Base-by-base conservation (phyloP, 2,329 filamentous ascomycete genomes). In the Colletotrichum sp. region DNA sequence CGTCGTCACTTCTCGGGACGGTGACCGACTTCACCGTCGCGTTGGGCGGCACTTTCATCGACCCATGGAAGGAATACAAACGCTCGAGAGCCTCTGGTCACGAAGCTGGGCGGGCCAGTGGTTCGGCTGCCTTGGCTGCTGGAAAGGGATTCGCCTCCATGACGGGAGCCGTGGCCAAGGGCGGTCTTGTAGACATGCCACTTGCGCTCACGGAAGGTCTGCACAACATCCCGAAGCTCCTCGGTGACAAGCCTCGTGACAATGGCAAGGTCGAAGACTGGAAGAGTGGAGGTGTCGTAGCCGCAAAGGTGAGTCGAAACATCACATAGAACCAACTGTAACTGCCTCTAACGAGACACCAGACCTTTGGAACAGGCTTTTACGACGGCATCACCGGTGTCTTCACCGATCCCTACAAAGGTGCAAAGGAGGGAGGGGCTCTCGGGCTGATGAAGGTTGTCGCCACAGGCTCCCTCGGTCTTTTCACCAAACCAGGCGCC, bases 121-220 rank as follows among this genome's bases (percentile, higher is more conserved):
- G 63, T 8, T 61, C 63, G 1, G 78, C 78, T 12, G 68, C 74
- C 12, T 32, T 69, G 34, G 74, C 75, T 24, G 64, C 65, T 2
- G 70, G 61, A 3, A 64, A 79, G 12, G 74, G 79, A 7, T 52
- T 84, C 2, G 80, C 79, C 9, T 80, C 80, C 15, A 77, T 83
- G 30, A 59, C 79, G 4, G 79, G 78, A 5, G 76, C 76, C 12
- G 79, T 81, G 43, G 79, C 79, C 69, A 85, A 85, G 70, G 84
- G 84, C 8, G 61, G 80, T 0, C 63, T 83, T 4, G 81, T 86
- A 3, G 83, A 86, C 63, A 76, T 86, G 28, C 85, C 85, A 0
- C 78, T 83, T 6, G 84, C 85, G 2, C 67, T 82, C 6, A 75
- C 84, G 2, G 83, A 86, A 67, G 85, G 84, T 1, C 75, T 86